Evolutionary conservation across 2,329 filamentous ascomycete species (phyloP), one percentile per base, ranked within the genome.

Genomic region (Triangularia verruculosa): DNA sequence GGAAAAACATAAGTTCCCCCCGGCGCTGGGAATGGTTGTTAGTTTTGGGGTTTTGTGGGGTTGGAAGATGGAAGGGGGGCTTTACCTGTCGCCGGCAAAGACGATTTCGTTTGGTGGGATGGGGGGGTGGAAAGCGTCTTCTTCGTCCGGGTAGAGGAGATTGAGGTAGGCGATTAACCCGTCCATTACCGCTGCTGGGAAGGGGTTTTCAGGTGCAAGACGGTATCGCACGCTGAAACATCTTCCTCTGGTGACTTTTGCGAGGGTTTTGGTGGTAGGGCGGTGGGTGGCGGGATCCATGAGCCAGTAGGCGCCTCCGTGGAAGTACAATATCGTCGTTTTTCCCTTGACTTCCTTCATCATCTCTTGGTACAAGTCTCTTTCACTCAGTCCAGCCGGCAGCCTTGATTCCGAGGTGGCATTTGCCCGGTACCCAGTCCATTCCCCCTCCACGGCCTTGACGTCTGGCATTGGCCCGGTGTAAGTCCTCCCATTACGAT

Each of bases 201-300:
- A 95, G 0, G 90, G 85, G 64, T 88, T 77, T 72, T 93, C 88
- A 0, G 91, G 91, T 12, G 89, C 85, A 2, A 95, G 82, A 5
- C 91, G 82, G 75, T 94, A 94, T 3, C 89, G 83, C 4, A 93
- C 86, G 28, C 84, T 88, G 76, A 91, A 90, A 43, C 87, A 86
- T 6, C 89, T 82, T 1, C 90, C 90, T 24, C 84, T 83, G 0
- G 85, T 89, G 62, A 87, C 73, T 71, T 88, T 86, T 22, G 90
- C 89, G 13, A 94, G 77, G 59, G 82, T 84, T 64, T 83, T 84
- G 17, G 81, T 82, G 0, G 82, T 76, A 0, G 78, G 73, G 2
- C 91, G 84, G 71, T 92, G 88, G 0, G 86, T 87, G 1, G 82
- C 76, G 15, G 91, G 90, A 70, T 93, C 91, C 70, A 89, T 82